Evolutionary conservation across 495 filamentous ascomycete genomes (phyloP).

Genomic region (Margaritispora aquatica): DNA sequence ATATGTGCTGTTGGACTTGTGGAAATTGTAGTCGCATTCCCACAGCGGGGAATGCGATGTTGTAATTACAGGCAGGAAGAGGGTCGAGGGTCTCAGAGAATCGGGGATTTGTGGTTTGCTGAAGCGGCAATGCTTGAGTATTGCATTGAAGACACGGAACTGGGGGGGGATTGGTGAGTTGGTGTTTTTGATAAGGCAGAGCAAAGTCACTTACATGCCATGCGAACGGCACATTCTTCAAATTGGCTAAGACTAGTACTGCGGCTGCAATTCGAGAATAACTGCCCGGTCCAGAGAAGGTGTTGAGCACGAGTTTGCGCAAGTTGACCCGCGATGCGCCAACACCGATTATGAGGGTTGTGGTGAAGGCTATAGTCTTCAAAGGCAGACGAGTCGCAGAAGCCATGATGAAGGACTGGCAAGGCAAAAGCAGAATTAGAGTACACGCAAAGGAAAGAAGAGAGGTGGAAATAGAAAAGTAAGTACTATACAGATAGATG

Average conservation of each 20-base stretch:
- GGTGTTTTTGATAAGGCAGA: background rate
- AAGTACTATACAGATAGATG: background rate
- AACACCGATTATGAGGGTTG: constrained; percentile 32
- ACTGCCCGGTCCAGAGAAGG: constrained; percentile 43
- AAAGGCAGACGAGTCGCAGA: constrained; percentile 32
- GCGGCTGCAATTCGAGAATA: constrained; percentile 42
- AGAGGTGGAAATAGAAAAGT: background rate
- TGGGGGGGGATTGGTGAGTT: constrained; percentile 22
- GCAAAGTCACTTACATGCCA: constrained; percentile 57
- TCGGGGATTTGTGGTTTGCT: constrained; percentile 28
- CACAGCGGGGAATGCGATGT: constrained; percentile 50
- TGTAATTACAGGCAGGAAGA: constrained; percentile 63
- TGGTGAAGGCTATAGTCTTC: constrained; percentile 29
- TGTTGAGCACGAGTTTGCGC: constrained; percentile 27
- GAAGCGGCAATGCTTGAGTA: constrained; percentile 53
- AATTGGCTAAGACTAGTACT: constrained; percentile 49
- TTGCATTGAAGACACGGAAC: constrained; percentile 58
- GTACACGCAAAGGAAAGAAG: background rate
- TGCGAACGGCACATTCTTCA: constrained; percentile 68
- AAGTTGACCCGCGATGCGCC: constrained; percentile 35
- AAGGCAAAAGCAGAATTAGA: background rate
- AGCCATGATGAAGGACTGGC: constrained; percentile 33
- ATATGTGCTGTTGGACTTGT: constrained; percentile 82
- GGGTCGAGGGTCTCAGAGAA: constrained; percentile 24
- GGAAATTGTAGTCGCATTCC: constrained; percentile 77